A percentile compares a stretch with the other conserved stretches of the same genome.
These are phyloP conservation scores for Diutina rugosa DNA, from an alignment of 1,139 yeast genomes.

Conservation along the genomic window DNA sequence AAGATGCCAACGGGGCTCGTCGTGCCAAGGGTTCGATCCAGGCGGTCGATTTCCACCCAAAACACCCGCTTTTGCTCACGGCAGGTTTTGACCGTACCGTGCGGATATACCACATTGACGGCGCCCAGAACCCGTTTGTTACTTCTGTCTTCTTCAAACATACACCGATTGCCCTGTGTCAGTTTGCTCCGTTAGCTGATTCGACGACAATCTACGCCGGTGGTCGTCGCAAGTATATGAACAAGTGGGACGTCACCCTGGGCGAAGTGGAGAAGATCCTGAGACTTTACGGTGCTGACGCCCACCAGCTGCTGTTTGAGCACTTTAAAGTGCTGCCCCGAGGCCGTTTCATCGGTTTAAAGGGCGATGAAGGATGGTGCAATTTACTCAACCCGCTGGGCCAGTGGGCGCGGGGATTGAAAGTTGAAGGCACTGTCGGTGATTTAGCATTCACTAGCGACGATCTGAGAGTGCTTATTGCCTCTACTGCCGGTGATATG, in stretches of 20 bases:
- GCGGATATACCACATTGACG: slow-evolving; percentile 82
- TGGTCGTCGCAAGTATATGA: slow-evolving; percentile 87
- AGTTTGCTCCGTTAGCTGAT: slow-evolving; percentile 36
- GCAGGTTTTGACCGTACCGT: slow-evolving; percentile 90
- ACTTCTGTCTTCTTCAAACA: slow-evolving; percentile 70
- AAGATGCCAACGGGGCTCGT: slow-evolving; percentile 71
- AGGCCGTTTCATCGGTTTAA: slow-evolving; percentile 63
- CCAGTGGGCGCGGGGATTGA: slow-evolving; percentile 78
- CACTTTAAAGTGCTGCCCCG: slow-evolving; percentile 58
- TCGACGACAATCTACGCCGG: slow-evolving; percentile 55
- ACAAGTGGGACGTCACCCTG: slow-evolving; percentile 73
- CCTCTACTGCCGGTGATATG: slow-evolving; percentile 73
- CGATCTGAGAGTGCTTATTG: slow-evolving; percentile 42
- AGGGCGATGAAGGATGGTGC: slow-evolving; percentile 86
- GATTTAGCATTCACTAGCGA: slow-evolving; percentile 67
- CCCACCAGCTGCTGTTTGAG: slow-evolving; percentile 79
- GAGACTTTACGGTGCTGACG: slow-evolving; percentile 85
- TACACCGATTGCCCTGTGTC: slow-evolving; percentile 70
- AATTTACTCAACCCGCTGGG: slow-evolving; percentile 66
- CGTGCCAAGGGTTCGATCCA: slow-evolving; percentile 72
- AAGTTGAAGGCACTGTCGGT: slow-evolving; percentile 70
- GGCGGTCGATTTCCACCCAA: slow-evolving; percentile 71
- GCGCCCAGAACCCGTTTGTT: slow-evolving; percentile 70
- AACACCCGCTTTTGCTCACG: slow-evolving; percentile 71
- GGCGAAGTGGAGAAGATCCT: slow-evolving; percentile 77